Evolutionary conservation across 495 filamentous ascomycete species (phyloP), one percentile per base, ranked within the genome.

Genomic region (Parathielavia appendiculata): DNA sequence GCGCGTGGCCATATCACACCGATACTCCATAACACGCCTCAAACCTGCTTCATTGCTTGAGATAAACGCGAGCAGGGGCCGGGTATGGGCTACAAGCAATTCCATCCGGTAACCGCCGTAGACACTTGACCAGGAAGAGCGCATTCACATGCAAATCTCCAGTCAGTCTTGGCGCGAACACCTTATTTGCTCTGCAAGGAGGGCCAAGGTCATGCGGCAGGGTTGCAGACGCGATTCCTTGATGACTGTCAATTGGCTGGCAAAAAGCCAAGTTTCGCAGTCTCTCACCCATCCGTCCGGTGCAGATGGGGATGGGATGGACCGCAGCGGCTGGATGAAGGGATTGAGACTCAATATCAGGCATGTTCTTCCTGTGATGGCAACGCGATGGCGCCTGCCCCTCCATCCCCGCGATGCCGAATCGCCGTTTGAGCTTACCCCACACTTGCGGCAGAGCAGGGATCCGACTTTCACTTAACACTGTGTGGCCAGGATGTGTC

Each of bases 111-210:
- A n/a, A n/a, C n/a, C n/a, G n/a, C n/a, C n/a, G n/a, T n/a, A n/a
- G n/a, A n/a, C n/a, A n/a, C n/a, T n/a, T n/a, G n/a, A n/a, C n/a
- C n/a, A n/a, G 26, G 26, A 57, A 50, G 50, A 36, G 46, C 54
- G 10, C 55, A 57, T 57, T 56, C 55, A 57, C 55, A 57, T 57
- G 55, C 46, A 40, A 57, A 40, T 57, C 30, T 39, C 43, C 23
- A 30, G 0, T 0, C 23, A 10, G 22, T 32, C 46, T 49, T 49
- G 44, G 36, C 46, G 26, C 14, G 16, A 36, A 17, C 23, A 51
- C 56, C 46, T 51, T 44, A 58, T 44, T 38, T 39, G 5, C 12
- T 13, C 10, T 39, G 32, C 54, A 35, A 40, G 43, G 17, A 32
- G 8, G 5, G 36, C 44, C 34, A 30, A 11, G 30, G n/a, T 47